Base-by-base conservation (phyloP, 2,329 filamentous ascomycete species). In the Apiospora arundinis region DNA sequence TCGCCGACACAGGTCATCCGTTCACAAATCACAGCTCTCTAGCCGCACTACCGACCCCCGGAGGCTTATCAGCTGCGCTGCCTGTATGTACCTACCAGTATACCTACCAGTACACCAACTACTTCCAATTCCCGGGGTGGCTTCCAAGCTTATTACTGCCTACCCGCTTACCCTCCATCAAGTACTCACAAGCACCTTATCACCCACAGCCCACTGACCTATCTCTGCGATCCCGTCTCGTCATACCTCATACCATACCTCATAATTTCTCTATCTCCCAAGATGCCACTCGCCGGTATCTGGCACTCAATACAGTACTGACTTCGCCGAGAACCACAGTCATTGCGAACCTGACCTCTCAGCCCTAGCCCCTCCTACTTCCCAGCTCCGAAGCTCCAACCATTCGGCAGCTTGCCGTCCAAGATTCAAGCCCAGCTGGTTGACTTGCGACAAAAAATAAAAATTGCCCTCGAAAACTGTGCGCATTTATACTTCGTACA, bases 1-100 rank as follows among this genome's bases (percentile, higher is more conserved):
- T 48, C 28, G 25, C 70, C 70, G 49, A 71, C 69, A 65, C 70
- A 56, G 70, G 70, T 46, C 52, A 71, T 65, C 52, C 70, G 70
- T 68, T 32, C 63, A 37, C 65, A 60, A 42, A 48, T 40, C 44
- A 52, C 70, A 21, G 44, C 23, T 40, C 21, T 14, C 44, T 18
- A 46, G 18, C 12, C 14, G 44, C 44, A 18, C 44, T 48, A 48
- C 45, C 21, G 21, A 23, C 14, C 48, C 48, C n/a, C 28, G 32
- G 25, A 60, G 16, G 32, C 52, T 60, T 60, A 60, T 60, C 52
- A 60, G 16, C 52, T 60, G 28, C 52, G 25, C 18, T 32, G 32
- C 32, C 32, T 32, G 48, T 16, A 23, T 52, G 16, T 52, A 25
- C 32, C 32, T 32, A 32, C 32, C 32, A 32, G 32, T 32, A 32